A percentile compares a stretch with the other conserved stretches of the same genome.
Evolutionary conservation across 305 asterid genomes (phyloP).

Genomic region (Fraxinus ornus): DNA sequence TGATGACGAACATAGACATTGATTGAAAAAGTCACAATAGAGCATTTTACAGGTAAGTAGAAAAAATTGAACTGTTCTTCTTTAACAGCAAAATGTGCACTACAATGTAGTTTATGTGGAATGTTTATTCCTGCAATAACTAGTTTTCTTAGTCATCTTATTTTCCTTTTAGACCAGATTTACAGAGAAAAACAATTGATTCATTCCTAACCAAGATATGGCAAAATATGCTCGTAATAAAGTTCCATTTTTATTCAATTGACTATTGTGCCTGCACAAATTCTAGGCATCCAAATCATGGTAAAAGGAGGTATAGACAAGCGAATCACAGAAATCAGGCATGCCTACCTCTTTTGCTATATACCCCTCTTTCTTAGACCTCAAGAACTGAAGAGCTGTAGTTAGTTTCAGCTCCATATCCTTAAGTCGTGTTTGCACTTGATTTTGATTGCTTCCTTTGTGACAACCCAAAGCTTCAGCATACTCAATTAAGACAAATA

Average conservation of each 20-base stretch:
- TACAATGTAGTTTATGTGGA: background rate
- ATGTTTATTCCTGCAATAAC: background rate
- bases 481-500: slow-evolving; percentile 21
- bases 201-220: background rate
- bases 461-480: slow-evolving; percentile 32
- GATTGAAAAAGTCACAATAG: background rate
- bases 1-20: slow-evolving; percentile 23
- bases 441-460: slow-evolving; percentile 37
- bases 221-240: background rate
- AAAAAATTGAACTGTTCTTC: background rate
- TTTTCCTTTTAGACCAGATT: background rate
- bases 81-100: background rate
- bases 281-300: background rate
- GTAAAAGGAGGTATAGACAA: background rate
- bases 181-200: background rate
- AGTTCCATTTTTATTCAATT: background rate
- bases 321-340: background rate
- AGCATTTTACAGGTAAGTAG: background rate
- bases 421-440: slow-evolving; percentile 52
- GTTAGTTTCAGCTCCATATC: slow-evolving; percentile 65
- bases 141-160: background rate
- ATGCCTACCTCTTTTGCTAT: slow-evolving; percentile 48
- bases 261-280: slow-evolving; percentile 1
- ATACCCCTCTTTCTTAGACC: slow-evolving; percentile 46
- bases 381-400: slow-evolving; percentile 52